A percentile compares a stretch with the other conserved stretches of the same genome.
Conservation (phyloP, 257 asterid genomes). For the Solanum chiquidenum region DNA sequence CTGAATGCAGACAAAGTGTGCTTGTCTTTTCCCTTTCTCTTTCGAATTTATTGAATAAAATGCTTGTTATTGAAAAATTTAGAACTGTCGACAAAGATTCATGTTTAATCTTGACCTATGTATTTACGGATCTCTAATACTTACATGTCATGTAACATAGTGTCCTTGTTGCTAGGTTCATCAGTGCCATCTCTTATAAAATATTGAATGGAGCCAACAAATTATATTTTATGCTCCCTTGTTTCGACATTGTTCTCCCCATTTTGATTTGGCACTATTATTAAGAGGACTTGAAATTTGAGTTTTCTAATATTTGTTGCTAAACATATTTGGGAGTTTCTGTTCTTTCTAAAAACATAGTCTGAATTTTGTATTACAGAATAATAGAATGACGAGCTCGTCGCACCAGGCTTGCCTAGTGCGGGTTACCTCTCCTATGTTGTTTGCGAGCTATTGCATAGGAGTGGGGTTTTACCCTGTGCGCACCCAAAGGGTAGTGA, state of each 20-base stretch:
- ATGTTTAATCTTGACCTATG: not conserved
- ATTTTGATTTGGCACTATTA: not conserved
- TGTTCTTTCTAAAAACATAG: not conserved
- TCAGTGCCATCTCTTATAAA: not conserved
- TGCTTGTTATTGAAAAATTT: not conserved
- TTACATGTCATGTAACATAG: not conserved
- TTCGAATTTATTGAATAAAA: not conserved
- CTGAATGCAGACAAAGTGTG: conserved; percentile 88
- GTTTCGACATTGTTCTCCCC: not conserved
- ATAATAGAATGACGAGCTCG: no score
- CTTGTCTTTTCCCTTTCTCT: conserved; percentile 2
- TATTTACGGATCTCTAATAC: not conserved
- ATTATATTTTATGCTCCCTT: not conserved
- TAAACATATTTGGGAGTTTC: not conserved
- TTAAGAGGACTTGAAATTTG: not conserved
- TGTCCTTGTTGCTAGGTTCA: not conserved
- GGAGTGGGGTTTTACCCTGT: no score
- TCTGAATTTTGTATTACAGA: not conserved
- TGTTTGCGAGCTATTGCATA: no score
- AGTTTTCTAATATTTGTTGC: not conserved
- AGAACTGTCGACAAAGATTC: not conserved
- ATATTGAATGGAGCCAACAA: not conserved
- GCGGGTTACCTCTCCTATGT: no score
- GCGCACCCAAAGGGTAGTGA: no score
- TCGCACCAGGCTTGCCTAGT: no score